Base-by-base conservation (phyloP, 148 eudicot genomes). In the Amaranthus cruentus region DNA sequence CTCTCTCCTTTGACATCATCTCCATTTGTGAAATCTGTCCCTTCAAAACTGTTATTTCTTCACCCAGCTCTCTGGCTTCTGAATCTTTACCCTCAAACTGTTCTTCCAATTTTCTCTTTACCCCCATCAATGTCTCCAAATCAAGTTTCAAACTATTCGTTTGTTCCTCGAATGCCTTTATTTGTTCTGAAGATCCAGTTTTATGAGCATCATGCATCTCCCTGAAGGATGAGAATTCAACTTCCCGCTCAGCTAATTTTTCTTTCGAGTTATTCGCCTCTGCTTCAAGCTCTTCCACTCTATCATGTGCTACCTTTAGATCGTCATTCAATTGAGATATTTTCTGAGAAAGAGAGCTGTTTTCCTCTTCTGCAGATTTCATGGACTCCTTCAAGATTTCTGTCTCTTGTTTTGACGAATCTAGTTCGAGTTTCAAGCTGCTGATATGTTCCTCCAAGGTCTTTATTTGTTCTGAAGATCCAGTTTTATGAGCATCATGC, bases 291-390 rank as follows among this genome's bases (percentile, higher is more conserved):
- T 84, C 87, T 70, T 87, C 82, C 44, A 84, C 58, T 49, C 73
- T 81, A 43, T 53, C 75, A 61, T 81, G 73, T 47, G 87, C 77
- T 50, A 72, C 79, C 55, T 76, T 71, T 58, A 88, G 78, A 77
- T 92, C 89, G 76, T 78, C 78, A 3, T 84, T 66, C 47, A 88
- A 80, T 73, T 84, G 87, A 57, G 73, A 78, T 79, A 82, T 73
- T 79, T 84, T 87, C 28, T 73, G 38, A 48, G 88, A 79, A 13
- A 92, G 88, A 47, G 81, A 80, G 8, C 47, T 74, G 10, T 87
- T 89, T 51, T 88, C 87, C 60, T 87, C 92, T 55, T 78, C 88
- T 4, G 83, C 67, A 62, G 81, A 83, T 79, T 70, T 85, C 65
- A 77, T 73, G 51, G 73, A 76, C 59, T 74, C 79, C 66, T 69